Evolutionary conservation across 441 rosid species (phyloP), one percentile per base, ranked within the genome.

Genomic region (Gossypium aridum): DNA sequence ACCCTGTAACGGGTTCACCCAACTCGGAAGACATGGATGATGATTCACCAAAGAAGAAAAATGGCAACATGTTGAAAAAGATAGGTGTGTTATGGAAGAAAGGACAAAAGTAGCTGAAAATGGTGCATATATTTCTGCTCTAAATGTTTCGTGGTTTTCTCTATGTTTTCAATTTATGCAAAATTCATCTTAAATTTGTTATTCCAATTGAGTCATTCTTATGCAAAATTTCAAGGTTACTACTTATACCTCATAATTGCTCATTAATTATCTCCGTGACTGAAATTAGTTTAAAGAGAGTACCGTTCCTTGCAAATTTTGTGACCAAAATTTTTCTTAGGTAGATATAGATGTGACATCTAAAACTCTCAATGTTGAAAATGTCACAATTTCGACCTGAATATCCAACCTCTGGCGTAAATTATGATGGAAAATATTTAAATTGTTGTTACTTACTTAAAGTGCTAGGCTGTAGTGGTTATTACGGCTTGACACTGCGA

Each of bases 11-110:
- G 65, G 89, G 79, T 66, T 95, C 98, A 0, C 95, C 96, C n/a
- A 87, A 79, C 83, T 81, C 85, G 0, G 96, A 93, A 71, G 99
- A 93, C 78, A 74, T 76, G 71, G 98, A 93, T 17, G 96, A 91
- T 55, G 99, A 93, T 25, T 87, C 96, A 0, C 92, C 90, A 19
- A 93, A 87, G 91, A 96, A 93, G 92, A 93, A 87, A 78, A 93
- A 91, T 49, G 91, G 88, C 64, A 93, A 90, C 84, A 84, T 96
- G 97, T 79, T 96, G 78, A 92, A 88, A 91, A 96, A 90, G 87
- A 85, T 96, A 2, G 97, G 97, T 14, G 98, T 89, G 23, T 77
- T 96, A 69, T 89, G 97, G 87, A 96, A 90, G 90, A 96, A 91
- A 79, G 89, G 89, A 62, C 97, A 92, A 80, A 88, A 91, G 85